A percentile compares a stretch with the other conserved stretches of the same genome.
Conservation (phyloP, 768 basidiomycete species). For the Tephrocybe sp. region DNA sequence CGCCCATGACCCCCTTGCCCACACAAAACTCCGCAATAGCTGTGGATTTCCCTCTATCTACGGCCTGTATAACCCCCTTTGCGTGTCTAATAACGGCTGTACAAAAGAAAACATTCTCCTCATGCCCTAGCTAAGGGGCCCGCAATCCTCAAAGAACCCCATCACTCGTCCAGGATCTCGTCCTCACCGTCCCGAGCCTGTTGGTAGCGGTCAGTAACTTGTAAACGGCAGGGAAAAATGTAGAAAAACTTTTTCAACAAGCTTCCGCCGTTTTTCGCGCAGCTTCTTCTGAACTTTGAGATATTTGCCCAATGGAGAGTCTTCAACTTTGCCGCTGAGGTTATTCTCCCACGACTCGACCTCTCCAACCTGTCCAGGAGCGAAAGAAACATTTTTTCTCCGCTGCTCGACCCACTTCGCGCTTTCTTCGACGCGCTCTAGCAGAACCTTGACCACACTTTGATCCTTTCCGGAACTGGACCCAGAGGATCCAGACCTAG, state of each 20-base stretch:
- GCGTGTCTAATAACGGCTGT: not conserved
- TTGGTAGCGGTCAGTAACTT: conserved; percentile 17
- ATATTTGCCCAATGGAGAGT: conserved; percentile 81
- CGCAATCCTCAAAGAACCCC: not conserved
- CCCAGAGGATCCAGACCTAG: conserved; percentile 36
- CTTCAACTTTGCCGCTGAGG: conserved; percentile 55
- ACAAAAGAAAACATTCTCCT: not conserved
- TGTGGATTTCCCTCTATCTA: not conserved
- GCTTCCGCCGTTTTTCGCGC: conserved; percentile 67
- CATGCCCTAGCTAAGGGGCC: not conserved
- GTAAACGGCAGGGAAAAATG: conserved; percentile 1
- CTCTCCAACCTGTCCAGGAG: conserved; percentile 66
- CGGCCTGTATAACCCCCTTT: no score
- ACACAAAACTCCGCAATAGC: conserved; percentile 1
- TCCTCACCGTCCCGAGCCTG: conserved; percentile 73
- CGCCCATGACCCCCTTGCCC: not conserved
- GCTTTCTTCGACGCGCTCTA: conserved; percentile 89
- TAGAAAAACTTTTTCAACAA: conserved; percentile 69
- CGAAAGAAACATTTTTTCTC: conserved; percentile 70
- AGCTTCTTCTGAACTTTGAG: conserved; percentile 79
- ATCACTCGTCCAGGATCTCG: conserved; percentile 59
- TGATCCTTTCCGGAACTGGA: conserved; percentile 52
- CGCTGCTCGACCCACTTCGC: conserved; percentile 72
- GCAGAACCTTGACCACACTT: conserved; percentile 65
- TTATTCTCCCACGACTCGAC: conserved; percentile 74